These are phyloP conservation scores for Diaporthe longicolla DNA, from an alignment of 2,329 filamentous ascomycete genomes.

Conservation along the genomic window DNA sequence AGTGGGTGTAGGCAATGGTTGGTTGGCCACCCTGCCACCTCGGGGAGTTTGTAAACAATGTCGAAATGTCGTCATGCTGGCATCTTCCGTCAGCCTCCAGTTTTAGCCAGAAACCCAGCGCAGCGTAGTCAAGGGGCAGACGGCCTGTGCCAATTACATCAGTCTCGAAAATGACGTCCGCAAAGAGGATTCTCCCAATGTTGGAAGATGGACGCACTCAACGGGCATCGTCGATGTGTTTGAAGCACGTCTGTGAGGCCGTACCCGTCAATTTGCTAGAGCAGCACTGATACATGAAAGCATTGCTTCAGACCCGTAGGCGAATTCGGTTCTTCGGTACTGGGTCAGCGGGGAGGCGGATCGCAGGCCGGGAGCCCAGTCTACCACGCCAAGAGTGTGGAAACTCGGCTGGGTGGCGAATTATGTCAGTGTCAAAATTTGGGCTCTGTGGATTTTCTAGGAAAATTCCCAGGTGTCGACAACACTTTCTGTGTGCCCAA, in stretches of 20 bases:
- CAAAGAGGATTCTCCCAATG: background rate
- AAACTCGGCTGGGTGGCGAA: slow-evolving; percentile 27
- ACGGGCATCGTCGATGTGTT: background rate
- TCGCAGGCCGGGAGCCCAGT: slow-evolving; percentile 5
- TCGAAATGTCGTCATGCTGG: slow-evolving; percentile 29
- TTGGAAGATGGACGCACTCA: background rate
- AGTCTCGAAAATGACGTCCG: slow-evolving; percentile 4
- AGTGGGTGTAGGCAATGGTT: background rate
- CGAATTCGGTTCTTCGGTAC: background rate
- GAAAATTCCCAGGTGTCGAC: background rate
- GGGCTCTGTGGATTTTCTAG: background rate
- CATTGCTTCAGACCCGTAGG: background rate
- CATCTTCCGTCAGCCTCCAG: slow-evolving; percentile 28
- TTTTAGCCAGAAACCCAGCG: background rate
- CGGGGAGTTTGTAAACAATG: background rate
- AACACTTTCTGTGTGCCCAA: background rate
- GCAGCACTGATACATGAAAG: background rate
- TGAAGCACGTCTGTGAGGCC: no score
- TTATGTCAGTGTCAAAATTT: background rate
- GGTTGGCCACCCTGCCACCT: background rate
- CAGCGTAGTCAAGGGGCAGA: background rate
- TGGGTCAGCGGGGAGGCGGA: slow-evolving; percentile 28
- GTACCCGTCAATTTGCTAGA: background rate
- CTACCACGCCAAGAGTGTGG: slow-evolving; percentile 7
- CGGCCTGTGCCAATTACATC: slow-evolving; percentile 9